Conservation (phyloP, 1,284 basidiomycete species). For the Cystobasidium sp. region DNA sequence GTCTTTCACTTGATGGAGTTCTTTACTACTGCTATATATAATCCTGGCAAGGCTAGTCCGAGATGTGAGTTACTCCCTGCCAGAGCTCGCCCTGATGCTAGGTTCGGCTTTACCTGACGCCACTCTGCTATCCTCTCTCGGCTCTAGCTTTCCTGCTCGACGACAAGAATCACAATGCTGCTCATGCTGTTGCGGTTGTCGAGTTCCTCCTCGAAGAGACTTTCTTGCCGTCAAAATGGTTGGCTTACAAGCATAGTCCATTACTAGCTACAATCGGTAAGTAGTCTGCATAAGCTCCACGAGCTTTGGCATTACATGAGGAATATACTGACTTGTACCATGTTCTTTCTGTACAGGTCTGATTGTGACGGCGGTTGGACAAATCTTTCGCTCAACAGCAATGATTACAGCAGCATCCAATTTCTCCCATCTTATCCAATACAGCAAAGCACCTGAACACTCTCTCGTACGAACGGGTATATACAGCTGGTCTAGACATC, state of each 20-base stretch:
- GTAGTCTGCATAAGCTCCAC: background rate
- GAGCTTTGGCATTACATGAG: background rate
- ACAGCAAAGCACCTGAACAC: conserved; percentile 72
- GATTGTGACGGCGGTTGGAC: conserved; percentile 69
- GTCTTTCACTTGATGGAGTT: conserved; percentile 94
- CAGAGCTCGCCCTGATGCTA: background rate
- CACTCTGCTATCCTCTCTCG: background rate
- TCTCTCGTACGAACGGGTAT: conserved; percentile 82
- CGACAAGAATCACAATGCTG: conserved; percentile 86
- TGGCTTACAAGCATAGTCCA: conserved; percentile 48
- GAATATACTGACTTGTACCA: background rate
- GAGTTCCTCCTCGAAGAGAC: conserved; percentile 72
- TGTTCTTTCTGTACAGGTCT: conserved; percentile 63
- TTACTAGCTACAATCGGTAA: conserved; percentile 47
- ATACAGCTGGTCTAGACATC: conserved; percentile 86
- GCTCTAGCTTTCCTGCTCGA: conserved; percentile 85
- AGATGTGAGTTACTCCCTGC: conserved; percentile 71
- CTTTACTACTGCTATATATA: conserved; percentile 93
- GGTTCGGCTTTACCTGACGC: background rate
- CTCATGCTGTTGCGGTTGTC: conserved; percentile 74
- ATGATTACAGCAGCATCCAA: conserved; percentile 95
- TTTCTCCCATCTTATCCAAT: conserved; percentile 87
- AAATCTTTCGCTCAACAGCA: conserved; percentile 78
- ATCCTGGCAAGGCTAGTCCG: conserved; percentile 84
- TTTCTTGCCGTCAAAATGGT: conserved; percentile 45